A percentile compares a stretch with the other conserved stretches of the same genome.
These are phyloP conservation scores for Lophium mytilinum DNA, from an alignment of 495 filamentous ascomycete species.

Conservation along the genomic window DNA sequence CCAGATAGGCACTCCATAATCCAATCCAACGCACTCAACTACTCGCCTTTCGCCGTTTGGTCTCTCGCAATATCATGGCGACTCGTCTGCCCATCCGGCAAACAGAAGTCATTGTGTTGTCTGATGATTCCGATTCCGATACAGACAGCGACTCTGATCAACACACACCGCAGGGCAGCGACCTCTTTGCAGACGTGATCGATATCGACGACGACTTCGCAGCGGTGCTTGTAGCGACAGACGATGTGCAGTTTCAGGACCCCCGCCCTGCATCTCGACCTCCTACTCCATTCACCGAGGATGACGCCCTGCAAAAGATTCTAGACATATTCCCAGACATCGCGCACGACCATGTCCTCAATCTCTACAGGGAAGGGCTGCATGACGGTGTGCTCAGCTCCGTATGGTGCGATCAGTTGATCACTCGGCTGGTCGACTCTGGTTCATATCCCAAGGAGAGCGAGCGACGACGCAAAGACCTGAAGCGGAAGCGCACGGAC, in stretches of 20 bases:
- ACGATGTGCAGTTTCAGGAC: background rate
- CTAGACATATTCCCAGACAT: constrained; percentile 35
- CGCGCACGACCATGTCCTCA: constrained; percentile 26
- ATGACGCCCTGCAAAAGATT: constrained; percentile 27
- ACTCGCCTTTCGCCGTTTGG: no score
- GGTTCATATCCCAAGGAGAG: constrained; percentile 29
- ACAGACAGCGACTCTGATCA: no score
- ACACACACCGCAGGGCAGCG: no score
- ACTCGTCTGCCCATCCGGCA: no score
- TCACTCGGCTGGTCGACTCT: constrained; percentile 21
- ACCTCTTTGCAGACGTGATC: no score
- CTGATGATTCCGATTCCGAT: no score
- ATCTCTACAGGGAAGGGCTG: constrained; percentile 18
- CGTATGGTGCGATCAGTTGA: constrained; percentile 13
- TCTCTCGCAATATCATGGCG: no score
- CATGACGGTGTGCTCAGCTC: constrained; percentile 3
- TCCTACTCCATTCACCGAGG: constrained; percentile 11
- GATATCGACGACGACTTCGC: no score
- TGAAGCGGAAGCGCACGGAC: constrained; percentile 27
- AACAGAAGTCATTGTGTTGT: no score
- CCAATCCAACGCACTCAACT: no score
- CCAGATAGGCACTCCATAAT: no score
- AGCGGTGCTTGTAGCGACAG: background rate
- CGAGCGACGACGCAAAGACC: constrained; percentile 17
- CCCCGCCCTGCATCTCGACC: background rate